Evolutionary conservation across 352 stramenopile species (phyloP), one percentile per base, ranked within the genome.

Genomic region (Globisporangium yorkense): DNA sequence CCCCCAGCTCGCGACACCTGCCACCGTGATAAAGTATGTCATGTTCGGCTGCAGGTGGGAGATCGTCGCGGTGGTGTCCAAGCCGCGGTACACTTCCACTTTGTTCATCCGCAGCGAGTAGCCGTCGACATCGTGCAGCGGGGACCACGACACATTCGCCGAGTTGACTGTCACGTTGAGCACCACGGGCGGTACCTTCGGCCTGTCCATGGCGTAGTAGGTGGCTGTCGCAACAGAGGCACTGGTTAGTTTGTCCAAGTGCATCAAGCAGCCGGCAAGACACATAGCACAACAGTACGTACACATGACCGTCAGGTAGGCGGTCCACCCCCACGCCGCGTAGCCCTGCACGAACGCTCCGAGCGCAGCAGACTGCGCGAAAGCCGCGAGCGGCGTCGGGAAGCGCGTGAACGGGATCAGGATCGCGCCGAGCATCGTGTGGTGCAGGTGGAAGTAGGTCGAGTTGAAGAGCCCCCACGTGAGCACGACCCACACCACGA

Each of bases 71-170:
- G 55, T 68, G 0, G 68, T 81, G 27, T 75, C 59, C 24, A 77
- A 47, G 27, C 77, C 80, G 10, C 80, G 80, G 56, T 89, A 90
- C 5, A 89, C 73, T 61, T 91, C 76, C 10, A 94, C 80, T 27
- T 74, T 71, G 54, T 94, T 94, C 5, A 94, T 65, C 0, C 74
- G 71, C 44, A 94, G 67, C 21, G 80, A 89, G 59, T 94, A 94
- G 24, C 67, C 82, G 51, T 84, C 65, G 9, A 90, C 78, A 21
- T 58, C 67, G 8, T 67, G 54, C 1, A 93, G 37, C 2, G 67
- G 47, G 27, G 72, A 59, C 84, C 84, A 93, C 40, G 71, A 61
- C 10, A 91, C 62, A 35, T 63, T 77, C 18, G 63, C 84, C 0
- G 37, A 33, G 2, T 48, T 72, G 0, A 41, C 15, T n/a, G 79